These are phyloP conservation scores for Tolypocladium endophyticum DNA, from an alignment of 2,329 filamentous ascomycete genomes.

Conservation along the genomic window DNA sequence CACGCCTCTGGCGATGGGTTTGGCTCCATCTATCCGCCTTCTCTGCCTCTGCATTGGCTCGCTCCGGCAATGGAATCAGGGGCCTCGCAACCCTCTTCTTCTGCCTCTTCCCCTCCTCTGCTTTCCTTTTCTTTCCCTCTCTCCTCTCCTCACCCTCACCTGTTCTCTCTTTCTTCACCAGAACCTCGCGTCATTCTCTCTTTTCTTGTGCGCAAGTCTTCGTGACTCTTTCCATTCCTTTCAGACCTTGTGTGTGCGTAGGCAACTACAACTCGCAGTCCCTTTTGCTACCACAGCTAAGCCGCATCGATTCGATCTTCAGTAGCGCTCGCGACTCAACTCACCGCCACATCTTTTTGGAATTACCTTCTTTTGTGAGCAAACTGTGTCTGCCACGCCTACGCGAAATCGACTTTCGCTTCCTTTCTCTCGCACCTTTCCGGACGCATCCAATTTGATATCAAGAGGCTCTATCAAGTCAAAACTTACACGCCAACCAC, in stretches of 20 bases:
- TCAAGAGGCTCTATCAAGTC: neutral
- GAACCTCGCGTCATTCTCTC: constrained; percentile 4
- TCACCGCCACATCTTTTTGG: neutral
- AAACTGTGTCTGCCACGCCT: constrained; percentile 19
- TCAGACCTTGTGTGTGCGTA: neutral
- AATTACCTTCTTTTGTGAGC: constrained; percentile 17
- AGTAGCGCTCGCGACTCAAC: neutral
- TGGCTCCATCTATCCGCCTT: neutral
- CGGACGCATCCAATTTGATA: neutral
- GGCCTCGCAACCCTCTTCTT: neutral
- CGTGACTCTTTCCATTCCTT: constrained; percentile 1
- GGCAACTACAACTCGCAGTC: neutral
- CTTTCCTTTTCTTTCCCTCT: constrained; percentile 2
- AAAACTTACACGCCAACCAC: constrained; percentile 3
- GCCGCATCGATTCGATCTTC: neutral
- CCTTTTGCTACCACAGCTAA: neutral
- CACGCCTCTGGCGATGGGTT: neutral
- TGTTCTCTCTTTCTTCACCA: constrained; percentile 9
- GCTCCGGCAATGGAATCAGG: neutral
- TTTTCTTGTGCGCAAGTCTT: neutral
- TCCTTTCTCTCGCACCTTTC: constrained; percentile 4
- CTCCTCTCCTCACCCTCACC: constrained; percentile 5
- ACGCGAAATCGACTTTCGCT: constrained; percentile 23
- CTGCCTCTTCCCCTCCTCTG: neutral
- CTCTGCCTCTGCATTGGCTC: neutral